phyloP scores from a whole-genome alignment of 495 filamentous ascomycete species.

The Xylaria intraflava region DNA sequence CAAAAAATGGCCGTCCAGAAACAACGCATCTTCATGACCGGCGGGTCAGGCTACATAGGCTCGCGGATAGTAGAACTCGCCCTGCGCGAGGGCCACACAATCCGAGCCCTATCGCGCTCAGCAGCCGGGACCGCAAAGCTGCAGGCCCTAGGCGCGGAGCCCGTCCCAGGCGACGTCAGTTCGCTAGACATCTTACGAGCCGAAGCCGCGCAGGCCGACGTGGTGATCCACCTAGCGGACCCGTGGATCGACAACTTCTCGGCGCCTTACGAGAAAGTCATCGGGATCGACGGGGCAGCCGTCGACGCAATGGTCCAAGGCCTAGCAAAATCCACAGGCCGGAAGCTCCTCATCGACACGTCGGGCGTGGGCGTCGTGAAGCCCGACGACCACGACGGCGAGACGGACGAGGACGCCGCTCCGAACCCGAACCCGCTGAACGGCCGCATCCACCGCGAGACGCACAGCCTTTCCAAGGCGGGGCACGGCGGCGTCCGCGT shows the following conservation, averaged over 20 bases:
- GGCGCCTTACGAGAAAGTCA: conserved; percentile 13
- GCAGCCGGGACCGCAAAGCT: conserved; percentile 28
- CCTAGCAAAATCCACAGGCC: conserved; percentile 17
- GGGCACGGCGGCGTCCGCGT: conserved; percentile 26
- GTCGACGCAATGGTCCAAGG: conserved; percentile 31
- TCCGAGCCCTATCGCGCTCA: conserved; percentile 33
- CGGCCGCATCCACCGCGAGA: conserved; percentile 21
- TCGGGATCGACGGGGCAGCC: conserved; percentile 22
- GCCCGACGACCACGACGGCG: conserved; percentile 24
- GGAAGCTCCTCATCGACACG: conserved; percentile 31
- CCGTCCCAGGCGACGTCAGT: conserved; percentile 31
- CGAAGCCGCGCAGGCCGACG: conserved; percentile 29
- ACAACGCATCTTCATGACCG: conserved; percentile 36
- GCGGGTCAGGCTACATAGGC: conserved; percentile 40
- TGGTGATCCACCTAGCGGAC: conserved; percentile 35
- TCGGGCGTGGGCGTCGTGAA: conserved; percentile 27
- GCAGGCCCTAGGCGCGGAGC: conserved; percentile 25
- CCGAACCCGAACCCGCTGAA: conserved; percentile 14
- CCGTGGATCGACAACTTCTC: conserved; percentile 16
- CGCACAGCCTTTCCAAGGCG: conserved; percentile 18
- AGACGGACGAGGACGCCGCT: conserved; percentile 31
- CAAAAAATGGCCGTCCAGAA: conserved; percentile 12
- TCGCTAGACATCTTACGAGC: conserved; percentile 27
- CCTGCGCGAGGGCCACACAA: conserved; percentile 29
- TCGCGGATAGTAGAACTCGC: conserved; percentile 24